These are phyloP conservation scores for Ustanciosporium gigantosporum DNA, from an alignment of 1,284 basidiomycete species.

Conservation along the genomic window DNA sequence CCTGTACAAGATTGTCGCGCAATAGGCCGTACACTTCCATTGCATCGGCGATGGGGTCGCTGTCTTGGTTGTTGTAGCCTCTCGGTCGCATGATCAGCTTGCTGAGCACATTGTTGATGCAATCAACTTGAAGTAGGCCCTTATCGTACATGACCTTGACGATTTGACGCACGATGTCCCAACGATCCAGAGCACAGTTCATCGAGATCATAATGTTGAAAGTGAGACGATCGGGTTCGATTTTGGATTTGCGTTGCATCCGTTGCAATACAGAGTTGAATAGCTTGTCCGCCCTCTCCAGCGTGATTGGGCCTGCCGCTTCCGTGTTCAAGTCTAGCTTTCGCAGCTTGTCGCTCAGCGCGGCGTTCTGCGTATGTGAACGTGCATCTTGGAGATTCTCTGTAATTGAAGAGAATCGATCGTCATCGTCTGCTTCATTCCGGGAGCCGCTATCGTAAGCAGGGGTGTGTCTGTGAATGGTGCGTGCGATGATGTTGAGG, in stretches of 20 bases:
- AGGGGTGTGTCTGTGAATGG: conserved; percentile 8
- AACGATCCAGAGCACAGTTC: conserved; percentile 21
- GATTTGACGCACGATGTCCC: conserved; percentile 11
- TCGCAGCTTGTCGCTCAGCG: conserved; percentile 15
- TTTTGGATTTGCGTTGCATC: conserved; percentile 18
- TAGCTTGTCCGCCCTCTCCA: conserved; percentile 21
- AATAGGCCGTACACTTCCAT: conserved; percentile 26
- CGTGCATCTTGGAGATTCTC: neutral
- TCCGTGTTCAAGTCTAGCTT: conserved; percentile 20
- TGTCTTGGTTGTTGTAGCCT: too few relatives aligned
- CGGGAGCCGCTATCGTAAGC: neutral
- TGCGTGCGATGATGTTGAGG: conserved; percentile 24
- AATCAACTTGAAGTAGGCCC: conserved; percentile 7
- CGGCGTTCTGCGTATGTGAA: neutral
- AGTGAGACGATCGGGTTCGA: conserved; percentile 25
- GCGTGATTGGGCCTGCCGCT: conserved; percentile 1
- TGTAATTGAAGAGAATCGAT: conserved; percentile 4
- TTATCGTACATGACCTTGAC: conserved; percentile 4
- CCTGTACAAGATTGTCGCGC: conserved; percentile 21
- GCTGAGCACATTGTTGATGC: conserved; percentile 22
- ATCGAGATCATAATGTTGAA: conserved; percentile 43
- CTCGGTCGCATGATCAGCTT: conserved; percentile 2
- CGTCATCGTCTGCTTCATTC: conserved; percentile 4
- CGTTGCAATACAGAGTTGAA: conserved; percentile 33
- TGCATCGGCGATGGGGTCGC: conserved; percentile 2